Evolutionary conservation across 768 basidiomycete species (phyloP), one percentile per base, ranked within the genome.

Genomic region (Tephrocybe sp.): DNA sequence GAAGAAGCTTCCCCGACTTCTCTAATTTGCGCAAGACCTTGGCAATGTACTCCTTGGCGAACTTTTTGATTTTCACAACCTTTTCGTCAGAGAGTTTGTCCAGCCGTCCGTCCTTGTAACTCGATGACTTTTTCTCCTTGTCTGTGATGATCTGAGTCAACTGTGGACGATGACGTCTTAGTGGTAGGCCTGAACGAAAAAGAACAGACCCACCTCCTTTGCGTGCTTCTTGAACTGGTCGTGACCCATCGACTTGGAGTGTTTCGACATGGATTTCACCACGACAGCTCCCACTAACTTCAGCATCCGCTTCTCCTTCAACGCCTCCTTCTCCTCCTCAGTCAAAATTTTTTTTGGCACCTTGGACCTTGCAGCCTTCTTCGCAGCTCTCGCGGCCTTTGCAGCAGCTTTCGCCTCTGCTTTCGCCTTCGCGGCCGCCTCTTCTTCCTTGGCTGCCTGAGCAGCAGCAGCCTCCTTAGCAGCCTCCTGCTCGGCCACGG

Each of bases 201-300:
- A 23, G 38, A 39, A 40, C 8, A 18, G 24, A 63, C 79, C 54
- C 55, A 93, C 96, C 82, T 98, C 93, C 65, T 93, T 93, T 2
- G 97, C 97, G 64, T 97, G 85, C 64, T 86, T 86, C 77, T 99
- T 99, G 80, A 98, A 98, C 47, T 76, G 66, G 6, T 97, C 93
- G 44, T 81, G 79, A 49, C 84, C 80, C 66, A 97, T 79, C 39
- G 84, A 71, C 48, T 84, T 76, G 45, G 84, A 77, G 63, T 98
- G 86, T 73, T 94, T 97, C 51, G 86, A 89, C 93, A 98, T 94
- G 51, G 78, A 85, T 68, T 85, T 88, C 33, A 99, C 96, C 34
- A 99, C 96, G 5, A 96, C 84, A 1, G 85, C 84, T 6, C 93
- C 90, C 15, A 98, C 83, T 30, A 98, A 76, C 65, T 91, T 91